These are phyloP conservation scores for Fusarium poae DNA, from an alignment of 2,329 filamentous ascomycete genomes.

Conservation along the genomic window DNA sequence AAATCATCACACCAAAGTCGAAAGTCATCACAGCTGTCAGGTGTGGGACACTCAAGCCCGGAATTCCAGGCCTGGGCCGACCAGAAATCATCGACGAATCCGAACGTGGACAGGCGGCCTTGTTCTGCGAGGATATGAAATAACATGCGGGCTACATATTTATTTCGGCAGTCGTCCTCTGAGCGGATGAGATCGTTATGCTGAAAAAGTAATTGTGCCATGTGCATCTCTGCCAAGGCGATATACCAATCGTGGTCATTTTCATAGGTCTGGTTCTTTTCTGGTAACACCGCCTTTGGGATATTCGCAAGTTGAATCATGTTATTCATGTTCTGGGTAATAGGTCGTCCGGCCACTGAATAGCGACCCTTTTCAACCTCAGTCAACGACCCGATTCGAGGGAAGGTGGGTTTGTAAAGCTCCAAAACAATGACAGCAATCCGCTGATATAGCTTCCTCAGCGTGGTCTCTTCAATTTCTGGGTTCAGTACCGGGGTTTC, in stretches of 20 bases:
- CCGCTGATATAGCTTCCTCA: fast-evolving
- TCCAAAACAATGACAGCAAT: neutral
- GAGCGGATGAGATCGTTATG: neutral
- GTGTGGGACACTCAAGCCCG: neutral
- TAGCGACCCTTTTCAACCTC: neutral
- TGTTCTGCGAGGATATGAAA: neutral
- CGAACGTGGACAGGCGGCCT: neutral
- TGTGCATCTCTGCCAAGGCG: neutral
- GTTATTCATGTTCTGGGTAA: neutral
- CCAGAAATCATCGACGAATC: neutral
- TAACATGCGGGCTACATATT: neutral
- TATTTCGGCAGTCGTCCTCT: neutral
- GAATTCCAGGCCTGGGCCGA: neutral
- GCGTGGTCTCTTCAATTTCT: neutral
- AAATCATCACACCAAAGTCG: neutral
- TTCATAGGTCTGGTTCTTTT: fast-evolving
- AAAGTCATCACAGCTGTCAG: neutral
- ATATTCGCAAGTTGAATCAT: neutral
- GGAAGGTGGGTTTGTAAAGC: neutral
- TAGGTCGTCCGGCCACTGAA: fast-evolving
- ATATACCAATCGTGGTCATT: fast-evolving
- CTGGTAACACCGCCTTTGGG: neutral
- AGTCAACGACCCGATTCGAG: neutral
- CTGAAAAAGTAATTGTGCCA: neutral
- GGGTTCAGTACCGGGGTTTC: neutral